Percentiles rank a stretch among this genome's conserved stretches.
Evolutionary conservation across 1,139 yeast species (phyloP).

Genomic region (Citeromyces hawaiiensis): DNA sequence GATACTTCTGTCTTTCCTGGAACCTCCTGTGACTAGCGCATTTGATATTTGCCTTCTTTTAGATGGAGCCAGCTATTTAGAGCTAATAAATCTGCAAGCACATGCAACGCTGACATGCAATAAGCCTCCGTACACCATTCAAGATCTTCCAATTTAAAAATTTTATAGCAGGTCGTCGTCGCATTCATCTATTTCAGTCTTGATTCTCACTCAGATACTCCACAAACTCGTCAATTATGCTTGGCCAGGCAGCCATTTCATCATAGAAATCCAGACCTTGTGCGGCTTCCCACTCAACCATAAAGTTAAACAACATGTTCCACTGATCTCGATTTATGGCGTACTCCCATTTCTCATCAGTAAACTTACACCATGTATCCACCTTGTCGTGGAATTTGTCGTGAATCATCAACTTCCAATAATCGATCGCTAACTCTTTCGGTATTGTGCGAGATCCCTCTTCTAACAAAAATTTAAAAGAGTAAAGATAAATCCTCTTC

Average conservation of each 20-base stretch:
- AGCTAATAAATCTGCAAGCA: no score
- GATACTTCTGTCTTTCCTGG: no score
- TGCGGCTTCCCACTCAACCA: conserved; percentile 25
- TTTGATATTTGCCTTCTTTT: no score
- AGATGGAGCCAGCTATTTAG: no score
- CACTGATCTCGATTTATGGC: conserved; percentile 63
- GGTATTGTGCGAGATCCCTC: conserved; percentile 45
- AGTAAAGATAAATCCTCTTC: conserved; percentile 48
- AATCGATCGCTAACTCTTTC: conserved; percentile 53
- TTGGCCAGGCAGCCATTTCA: conserved; percentile 87
- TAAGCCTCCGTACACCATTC: no score
- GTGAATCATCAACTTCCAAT: conserved; percentile 61
- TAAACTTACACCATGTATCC: conserved; percentile 40
- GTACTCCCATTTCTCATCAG: conserved; percentile 22
- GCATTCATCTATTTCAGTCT: not conserved
- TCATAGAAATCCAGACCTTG: conserved; percentile 49
- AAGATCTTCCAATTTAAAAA: no score
- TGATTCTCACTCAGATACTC: conserved; percentile 30
- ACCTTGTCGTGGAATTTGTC: conserved; percentile 18
- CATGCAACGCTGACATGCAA: no score
- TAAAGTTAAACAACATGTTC: conserved; percentile 69
- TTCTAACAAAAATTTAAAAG: conserved; percentile 58
- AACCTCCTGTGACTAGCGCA: no score
- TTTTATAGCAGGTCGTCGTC: no score
- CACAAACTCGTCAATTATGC: conserved; percentile 71